These are phyloP conservation scores for Cryptococcus sp. DNA, from an alignment of 1,284 basidiomycete species.

Conservation along the genomic window DNA sequence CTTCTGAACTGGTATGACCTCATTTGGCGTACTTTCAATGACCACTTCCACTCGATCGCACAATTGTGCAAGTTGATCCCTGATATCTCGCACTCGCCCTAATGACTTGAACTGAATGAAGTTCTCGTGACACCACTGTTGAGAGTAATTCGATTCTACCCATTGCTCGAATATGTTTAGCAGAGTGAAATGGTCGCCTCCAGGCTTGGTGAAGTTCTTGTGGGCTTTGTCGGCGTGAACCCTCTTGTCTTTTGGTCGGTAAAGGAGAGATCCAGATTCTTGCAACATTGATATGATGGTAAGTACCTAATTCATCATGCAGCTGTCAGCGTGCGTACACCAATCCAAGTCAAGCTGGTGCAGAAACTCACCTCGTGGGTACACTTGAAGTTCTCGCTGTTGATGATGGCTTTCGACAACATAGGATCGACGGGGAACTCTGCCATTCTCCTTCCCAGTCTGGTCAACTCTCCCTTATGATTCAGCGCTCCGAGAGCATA, in stretches of 20 bases:
- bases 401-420: conserved; percentile 93
- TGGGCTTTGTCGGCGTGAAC: conserved; percentile 93
- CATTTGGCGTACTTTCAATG: conserved; percentile 83
- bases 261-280: conserved; percentile 92
- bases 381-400: conserved; percentile 90
- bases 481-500: conserved; percentile 96
- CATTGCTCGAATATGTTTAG: conserved; percentile 98
- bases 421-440: conserved; percentile 99
- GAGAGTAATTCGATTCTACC: conserved; percentile 94
- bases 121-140: conserved; percentile 91
- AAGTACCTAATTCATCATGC: conserved; percentile 62
- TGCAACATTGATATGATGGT: conserved; percentile 98
- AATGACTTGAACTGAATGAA: conserved; percentile 97
- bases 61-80: conserved; percentile 88
- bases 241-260: conserved; percentile 96
- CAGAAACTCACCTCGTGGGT: conserved; percentile 78
- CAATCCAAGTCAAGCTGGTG: neutral
- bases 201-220: conserved; percentile 90
- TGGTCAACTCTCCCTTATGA: conserved; percentile 92
- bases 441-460: conserved; percentile 94
- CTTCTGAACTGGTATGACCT: conserved; percentile 91
- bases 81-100: conserved; percentile 88
- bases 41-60: conserved; percentile 97
- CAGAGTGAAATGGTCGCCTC: conserved; percentile 97
- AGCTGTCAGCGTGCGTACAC: neutral